Percentiles rank a stretch among this genome's conserved stretches.
These are phyloP conservation scores for Filobasidium wieringae DNA, from an alignment of 768 basidiomycete species.

Conservation along the genomic window DNA sequence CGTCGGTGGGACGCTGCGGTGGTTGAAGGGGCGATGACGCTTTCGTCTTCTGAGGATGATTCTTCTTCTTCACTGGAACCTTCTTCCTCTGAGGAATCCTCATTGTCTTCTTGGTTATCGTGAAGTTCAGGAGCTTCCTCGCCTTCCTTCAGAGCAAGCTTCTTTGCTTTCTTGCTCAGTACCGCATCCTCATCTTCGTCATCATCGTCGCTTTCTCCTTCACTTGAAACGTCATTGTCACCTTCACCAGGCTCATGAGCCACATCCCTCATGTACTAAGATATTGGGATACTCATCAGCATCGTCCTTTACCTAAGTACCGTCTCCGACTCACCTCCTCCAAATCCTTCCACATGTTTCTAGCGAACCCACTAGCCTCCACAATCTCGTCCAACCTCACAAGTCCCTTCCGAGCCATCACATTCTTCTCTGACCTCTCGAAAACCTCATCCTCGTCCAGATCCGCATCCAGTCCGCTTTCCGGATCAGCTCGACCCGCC, in stretches of 20 bases:
- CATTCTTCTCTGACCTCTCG: constrained; percentile 38
- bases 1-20: neutral
- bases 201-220: constrained; percentile 11
- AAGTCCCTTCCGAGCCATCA: constrained; percentile 25
- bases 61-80: constrained; percentile 27
- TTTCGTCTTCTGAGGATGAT: neutral
- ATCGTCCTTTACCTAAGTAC: neutral
- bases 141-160: constrained; percentile 36
- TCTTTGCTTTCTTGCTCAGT: constrained; percentile 25
- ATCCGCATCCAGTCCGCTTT: constrained; percentile 6
- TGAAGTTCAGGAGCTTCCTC: constrained; percentile 39
- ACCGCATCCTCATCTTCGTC: constrained; percentile 9
- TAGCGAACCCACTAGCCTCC: constrained; percentile 83
- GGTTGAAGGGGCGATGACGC: neutral
- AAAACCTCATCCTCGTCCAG: constrained; percentile 4
- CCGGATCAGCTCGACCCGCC: constrained; percentile 9
- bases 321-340: constrained; percentile 56
- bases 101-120: constrained; percentile 16
- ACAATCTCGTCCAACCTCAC: constrained; percentile 74
- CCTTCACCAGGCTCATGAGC: constrained; percentile 22
- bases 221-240: constrained; percentile 8
- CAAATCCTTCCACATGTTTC: constrained; percentile 65
- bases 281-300: neutral
- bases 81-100: constrained; percentile 27
- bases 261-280: constrained; percentile 23